Conservation (phyloP, 768 basidiomycete genomes). For the Lactifluus volemus region DNA sequence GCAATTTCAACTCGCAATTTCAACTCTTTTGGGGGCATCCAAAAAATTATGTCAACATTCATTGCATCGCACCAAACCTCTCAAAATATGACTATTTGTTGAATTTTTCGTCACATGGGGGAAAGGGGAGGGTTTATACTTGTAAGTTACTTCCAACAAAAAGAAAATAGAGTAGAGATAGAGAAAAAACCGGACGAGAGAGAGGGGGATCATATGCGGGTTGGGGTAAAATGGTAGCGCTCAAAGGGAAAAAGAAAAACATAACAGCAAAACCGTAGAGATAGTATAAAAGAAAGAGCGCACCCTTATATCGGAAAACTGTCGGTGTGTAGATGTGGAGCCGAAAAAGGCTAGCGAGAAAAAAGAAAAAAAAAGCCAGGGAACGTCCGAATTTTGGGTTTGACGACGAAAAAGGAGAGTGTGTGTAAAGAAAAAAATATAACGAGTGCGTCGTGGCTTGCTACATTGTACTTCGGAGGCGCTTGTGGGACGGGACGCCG, state of each 20-base stretch:
- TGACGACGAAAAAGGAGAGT: not conserved
- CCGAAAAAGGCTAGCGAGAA: not conserved
- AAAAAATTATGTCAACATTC: too few species aligned
- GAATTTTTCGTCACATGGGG: too few species aligned
- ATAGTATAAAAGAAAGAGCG: not conserved
- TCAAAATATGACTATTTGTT: too few species aligned
- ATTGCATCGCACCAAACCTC: too few species aligned
- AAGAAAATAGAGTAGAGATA: too few species aligned
- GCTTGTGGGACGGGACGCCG: not conserved
- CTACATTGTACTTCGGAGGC: not conserved
- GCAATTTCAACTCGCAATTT: too few species aligned
- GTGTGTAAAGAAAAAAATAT: not conserved
- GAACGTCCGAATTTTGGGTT: not conserved
- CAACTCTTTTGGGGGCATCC: too few species aligned
- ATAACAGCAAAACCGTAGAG: too few species aligned
- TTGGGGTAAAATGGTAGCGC: not conserved
- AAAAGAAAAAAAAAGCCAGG: not conserved
- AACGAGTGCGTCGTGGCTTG: not conserved
- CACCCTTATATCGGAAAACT: too few species aligned
- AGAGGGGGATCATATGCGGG: not conserved
- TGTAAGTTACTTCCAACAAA: too few species aligned
- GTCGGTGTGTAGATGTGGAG: not conserved
- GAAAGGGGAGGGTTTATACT: too few species aligned
- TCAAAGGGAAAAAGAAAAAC: not conserved
- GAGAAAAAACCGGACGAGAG: too few species aligned